Evolutionary conservation across 1,284 basidiomycete genomes (phyloP).

Genomic region (Golubevia pallescens): DNA sequence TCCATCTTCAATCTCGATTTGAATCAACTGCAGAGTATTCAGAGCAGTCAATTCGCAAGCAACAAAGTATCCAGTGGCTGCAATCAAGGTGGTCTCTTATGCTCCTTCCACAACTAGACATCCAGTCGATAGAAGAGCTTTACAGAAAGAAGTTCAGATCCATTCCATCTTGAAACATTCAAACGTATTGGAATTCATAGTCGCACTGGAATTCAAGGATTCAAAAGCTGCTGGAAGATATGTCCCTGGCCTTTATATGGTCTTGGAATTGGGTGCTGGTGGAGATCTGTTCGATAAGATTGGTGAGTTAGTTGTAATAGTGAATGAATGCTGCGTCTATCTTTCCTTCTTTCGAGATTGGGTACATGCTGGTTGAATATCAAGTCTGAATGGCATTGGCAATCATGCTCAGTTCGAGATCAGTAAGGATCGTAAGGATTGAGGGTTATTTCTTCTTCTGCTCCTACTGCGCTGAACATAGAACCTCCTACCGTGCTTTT

Average conservation of each 20-base stretch:
- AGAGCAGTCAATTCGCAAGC: slow-evolving; percentile 43
- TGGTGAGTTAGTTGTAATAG: slow-evolving; percentile 69
- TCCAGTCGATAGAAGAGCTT: slow-evolving; percentile 56
- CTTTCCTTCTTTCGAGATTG: slow-evolving; percentile 5
- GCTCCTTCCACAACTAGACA: slow-evolving; percentile 33
- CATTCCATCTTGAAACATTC: slow-evolving; percentile 81
- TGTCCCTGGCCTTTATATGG: slow-evolving; percentile 77
- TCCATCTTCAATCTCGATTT: too few relatives aligned
- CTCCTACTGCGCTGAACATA: too few relatives aligned
- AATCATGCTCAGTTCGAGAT: too few relatives aligned
- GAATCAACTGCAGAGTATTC: slow-evolving; percentile 58
- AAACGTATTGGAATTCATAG: slow-evolving; percentile 84
- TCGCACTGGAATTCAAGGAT: too few relatives aligned
- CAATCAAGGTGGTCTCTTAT: slow-evolving; percentile 61
- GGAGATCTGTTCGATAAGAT: slow-evolving; percentile 99
- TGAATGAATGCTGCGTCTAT: background rate
- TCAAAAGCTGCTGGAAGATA: too few relatives aligned
- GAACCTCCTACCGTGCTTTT: too few relatives aligned
- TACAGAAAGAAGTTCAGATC: slow-evolving; percentile 87
- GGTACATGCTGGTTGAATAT: too few relatives aligned
- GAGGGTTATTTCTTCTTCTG: too few relatives aligned
- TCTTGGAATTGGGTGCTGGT: slow-evolving; percentile 88
- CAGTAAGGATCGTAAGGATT: too few relatives aligned
- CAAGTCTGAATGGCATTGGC: too few relatives aligned
- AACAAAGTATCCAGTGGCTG: slow-evolving; percentile 39